Conservation (phyloP, 2,329 filamentous ascomycete species). For the Stagonosporopsis tanaceti region DNA sequence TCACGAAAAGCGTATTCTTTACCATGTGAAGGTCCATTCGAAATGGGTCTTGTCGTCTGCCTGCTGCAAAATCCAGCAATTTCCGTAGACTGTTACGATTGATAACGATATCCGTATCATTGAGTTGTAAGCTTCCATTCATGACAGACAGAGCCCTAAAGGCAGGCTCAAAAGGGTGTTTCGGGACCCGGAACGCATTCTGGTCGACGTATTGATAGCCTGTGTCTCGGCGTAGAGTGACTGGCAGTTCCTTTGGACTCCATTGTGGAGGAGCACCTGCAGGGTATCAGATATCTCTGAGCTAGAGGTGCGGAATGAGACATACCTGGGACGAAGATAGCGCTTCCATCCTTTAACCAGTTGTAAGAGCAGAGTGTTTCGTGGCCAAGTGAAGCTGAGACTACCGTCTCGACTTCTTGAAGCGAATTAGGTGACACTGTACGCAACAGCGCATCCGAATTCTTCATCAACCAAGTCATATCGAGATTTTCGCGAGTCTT, state of each 20-base stretch:
- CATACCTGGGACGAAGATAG: constrained; percentile 26
- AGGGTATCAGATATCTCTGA: not conserved
- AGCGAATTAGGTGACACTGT: constrained; percentile 20
- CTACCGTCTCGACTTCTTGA: constrained; percentile 4
- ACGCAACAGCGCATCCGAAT: constrained; percentile 1
- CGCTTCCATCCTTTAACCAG: constrained; percentile 24
- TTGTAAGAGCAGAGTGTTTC: constrained; percentile 33
- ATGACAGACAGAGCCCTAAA: constrained; percentile 29
- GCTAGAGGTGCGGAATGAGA: not conserved
- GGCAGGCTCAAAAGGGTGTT: constrained; percentile 37
- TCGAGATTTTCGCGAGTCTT: not conserved
- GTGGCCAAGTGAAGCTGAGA: constrained; percentile 25
- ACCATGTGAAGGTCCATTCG: constrained; percentile 45
- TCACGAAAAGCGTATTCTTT: constrained; percentile 45
- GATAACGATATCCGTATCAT: constrained; percentile 27
- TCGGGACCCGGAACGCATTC: constrained; percentile 37
- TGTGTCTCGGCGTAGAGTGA: constrained; percentile 17
- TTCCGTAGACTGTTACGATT: constrained; percentile 32
- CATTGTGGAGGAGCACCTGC: constrained; percentile 31
- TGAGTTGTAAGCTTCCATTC: constrained; percentile 19
- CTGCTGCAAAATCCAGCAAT: constrained; percentile 29
- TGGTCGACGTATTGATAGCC: constrained; percentile 35
- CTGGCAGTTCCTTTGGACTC: constrained; percentile 23
- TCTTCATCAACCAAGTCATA: not conserved
- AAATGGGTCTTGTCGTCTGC: constrained; percentile 34